Evolutionary conservation across 345 rosid genomes (phyloP).

Genomic region (Boechera divaricarpa): DNA sequence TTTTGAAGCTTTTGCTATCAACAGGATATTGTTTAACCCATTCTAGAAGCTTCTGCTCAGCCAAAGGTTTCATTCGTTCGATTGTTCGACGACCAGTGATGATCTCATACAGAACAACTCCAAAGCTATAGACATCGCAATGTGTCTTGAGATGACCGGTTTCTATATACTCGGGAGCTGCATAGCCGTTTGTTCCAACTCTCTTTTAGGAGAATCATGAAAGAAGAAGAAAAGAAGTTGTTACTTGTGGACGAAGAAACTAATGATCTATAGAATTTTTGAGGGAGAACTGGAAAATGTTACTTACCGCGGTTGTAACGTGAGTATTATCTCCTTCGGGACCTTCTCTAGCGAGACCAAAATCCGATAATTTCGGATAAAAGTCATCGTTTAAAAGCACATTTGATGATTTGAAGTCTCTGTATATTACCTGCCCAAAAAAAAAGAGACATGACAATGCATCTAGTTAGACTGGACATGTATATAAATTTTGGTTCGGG

Average conservation of each 20-base stretch:
- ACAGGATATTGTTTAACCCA: conserved; percentile 89
- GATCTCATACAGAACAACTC: conserved; percentile 93
- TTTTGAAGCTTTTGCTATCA: conserved; percentile 64
- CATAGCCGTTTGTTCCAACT: conserved; percentile 93
- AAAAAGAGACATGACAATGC: background rate
- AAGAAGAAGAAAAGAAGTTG: background rate
- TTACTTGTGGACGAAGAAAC: conserved; percentile 32
- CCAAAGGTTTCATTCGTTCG: conserved; percentile 66
- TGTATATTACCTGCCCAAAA: conserved; percentile 70
- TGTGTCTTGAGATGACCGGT: conserved; percentile 85
- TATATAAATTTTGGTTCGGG: background rate
- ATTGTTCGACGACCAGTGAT: conserved; percentile 83
- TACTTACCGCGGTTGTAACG: conserved; percentile 81
- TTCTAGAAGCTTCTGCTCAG: conserved; percentile 77
- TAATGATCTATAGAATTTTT: background rate
- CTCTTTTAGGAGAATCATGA: conserved; percentile 52
- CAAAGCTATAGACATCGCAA: conserved; percentile 81
- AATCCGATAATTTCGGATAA: conserved; percentile 82
- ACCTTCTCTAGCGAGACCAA: conserved; percentile 98
- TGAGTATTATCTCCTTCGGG: conserved; percentile 78
- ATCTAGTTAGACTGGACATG: background rate
- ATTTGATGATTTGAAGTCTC: conserved; percentile 91
- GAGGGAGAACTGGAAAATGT: background rate
- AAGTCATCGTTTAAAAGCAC: conserved; percentile 76
- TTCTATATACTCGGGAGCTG: conserved; percentile 87